Evolutionary conservation across 768 basidiomycete species (phyloP), one percentile per base, ranked within the genome.

Genomic region (Kwoniella dejecticola): DNA sequence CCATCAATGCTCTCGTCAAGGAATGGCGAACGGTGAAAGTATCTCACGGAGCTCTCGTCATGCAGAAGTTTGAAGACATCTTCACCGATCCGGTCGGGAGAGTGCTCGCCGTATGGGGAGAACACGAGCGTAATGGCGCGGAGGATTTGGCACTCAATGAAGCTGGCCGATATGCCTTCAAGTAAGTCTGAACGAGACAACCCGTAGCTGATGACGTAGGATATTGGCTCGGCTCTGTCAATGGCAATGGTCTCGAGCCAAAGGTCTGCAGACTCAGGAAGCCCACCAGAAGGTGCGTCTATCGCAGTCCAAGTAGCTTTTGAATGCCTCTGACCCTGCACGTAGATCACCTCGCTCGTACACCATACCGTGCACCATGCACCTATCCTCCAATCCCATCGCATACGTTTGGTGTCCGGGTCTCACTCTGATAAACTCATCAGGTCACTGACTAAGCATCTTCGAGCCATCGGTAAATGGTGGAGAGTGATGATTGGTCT

Each of bases 21-120:
- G 77, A 78, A 56, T 77, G 72, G 74, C 57, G 74, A 6, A 70
- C 66, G 8, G 74, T 78, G n/a, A 76, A 76, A 52, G 48, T 78
- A 7, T 57, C 77, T 0, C 63, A 63, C 4, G 77, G 77, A 1
- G 61, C 62, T 33, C 58, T 70, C 27, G 65, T 76, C 17, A 78
- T 78, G 77, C 63, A 59, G 24, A 68, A 23, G 4, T 56, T 75
- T n/a, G 73, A 72, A 27, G 62, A 72, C 10, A 53, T 65, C 6
- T 71, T 75, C 29, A 40, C 60, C 2, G 70, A 44, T 11, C 73
- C 73, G 0, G 68, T 71, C 2, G 60, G 64, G 1, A 49, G 55
- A 49, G 62, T 75, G 0, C 24, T 75, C 38, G 62, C 60, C 8
- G 53, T 68, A 3, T 75, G 73, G 73, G 58, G 57, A 13, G 29